Base-by-base conservation (phyloP, 805 yeast species). In the Metschnikowia koreensis region DNA sequence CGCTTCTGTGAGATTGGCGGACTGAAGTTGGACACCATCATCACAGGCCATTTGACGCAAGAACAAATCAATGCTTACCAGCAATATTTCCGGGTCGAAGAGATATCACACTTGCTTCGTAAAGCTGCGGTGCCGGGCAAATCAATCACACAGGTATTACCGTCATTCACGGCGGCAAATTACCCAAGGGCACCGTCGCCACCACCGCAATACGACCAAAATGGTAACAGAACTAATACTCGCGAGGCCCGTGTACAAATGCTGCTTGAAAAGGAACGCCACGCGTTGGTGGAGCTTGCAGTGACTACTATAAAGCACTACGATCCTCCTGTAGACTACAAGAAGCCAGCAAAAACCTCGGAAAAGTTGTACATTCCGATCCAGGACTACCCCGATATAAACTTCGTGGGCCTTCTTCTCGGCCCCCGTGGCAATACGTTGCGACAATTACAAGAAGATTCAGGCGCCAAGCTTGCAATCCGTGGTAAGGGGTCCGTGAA, bases 391-490 rank as follows among this genome's bases (percentile, higher is more conserved):
- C 97, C 98, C 0, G 93, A 87, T 46, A 86, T 94, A 60, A 94
- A 94, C 69, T 93, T 93, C 65, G 88, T 94, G 48, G 99, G 99
- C 0, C 75, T 87, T 47, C 70, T 94, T 17, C 69, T 94, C 46
- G 99, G 99, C 0, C 99, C 99, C 33, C 84, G 99, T 74, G 99
- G 98, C 26, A 86, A 87, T 60, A 93, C 97, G 0, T 70, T 93
- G 60, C 81, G 88, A 54, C 81, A 82, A 60, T 71, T 96, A 68
- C 96, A 93, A 65, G 84, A 81, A 29, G 84, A 86, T 46, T 86
- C 96, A 38, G 97, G 97, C 1, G 97, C 98, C 15, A 82, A 80
- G 58, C 86, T 94, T 53, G 96, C 92, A 2, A 88, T 94, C 46
- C 77, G 99, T 59, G 99, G 99, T 28, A 84, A 87, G 59, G 99